Conservation (phyloP, 805 yeast genomes). For the Nakazawaea molendinolei region DNA sequence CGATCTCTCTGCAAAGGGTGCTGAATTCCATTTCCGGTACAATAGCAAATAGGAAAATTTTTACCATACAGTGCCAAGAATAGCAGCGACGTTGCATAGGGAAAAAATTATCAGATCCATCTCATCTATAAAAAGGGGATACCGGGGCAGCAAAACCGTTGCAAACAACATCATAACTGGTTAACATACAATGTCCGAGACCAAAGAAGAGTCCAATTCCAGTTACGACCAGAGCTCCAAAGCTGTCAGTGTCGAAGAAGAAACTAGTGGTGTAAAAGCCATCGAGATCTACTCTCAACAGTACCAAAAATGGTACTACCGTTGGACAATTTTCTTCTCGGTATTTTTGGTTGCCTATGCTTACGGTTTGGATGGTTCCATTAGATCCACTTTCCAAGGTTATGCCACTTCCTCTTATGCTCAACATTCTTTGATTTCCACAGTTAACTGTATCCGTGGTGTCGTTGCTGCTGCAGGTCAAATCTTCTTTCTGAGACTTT, state of each 20-base stretch:
- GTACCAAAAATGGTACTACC: slow-evolving; percentile 30
- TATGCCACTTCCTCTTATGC: slow-evolving; percentile 51
- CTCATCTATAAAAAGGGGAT: no score
- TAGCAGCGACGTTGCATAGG: no score
- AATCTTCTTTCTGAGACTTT: slow-evolving; percentile 54
- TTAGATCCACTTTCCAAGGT: slow-evolving; percentile 41
- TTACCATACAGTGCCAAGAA: no score
- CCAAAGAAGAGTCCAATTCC: no score
- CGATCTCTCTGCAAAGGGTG: no score
- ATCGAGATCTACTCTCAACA: slow-evolving; percentile 49
- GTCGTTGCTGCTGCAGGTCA: slow-evolving; percentile 65
- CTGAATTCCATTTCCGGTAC: no score
- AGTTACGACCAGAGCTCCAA: no score
- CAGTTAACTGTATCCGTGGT: slow-evolving; percentile 50
- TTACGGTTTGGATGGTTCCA: slow-evolving; percentile 50
- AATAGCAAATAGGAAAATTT: no score
- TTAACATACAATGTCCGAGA: no score
- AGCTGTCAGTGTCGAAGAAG: slow-evolving; percentile 13
- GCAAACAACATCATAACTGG: no score
- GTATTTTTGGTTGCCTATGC: slow-evolving; percentile 51
- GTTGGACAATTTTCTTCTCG: slow-evolving; percentile 36
- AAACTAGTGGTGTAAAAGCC: slow-evolving; percentile 47
- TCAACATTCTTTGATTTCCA: slow-evolving; percentile 48
- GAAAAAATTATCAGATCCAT: no score
- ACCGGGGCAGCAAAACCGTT: no score